These are phyloP conservation scores for Aspergillus felis DNA, from an alignment of 2,329 filamentous ascomycete species.

Conservation along the genomic window DNA sequence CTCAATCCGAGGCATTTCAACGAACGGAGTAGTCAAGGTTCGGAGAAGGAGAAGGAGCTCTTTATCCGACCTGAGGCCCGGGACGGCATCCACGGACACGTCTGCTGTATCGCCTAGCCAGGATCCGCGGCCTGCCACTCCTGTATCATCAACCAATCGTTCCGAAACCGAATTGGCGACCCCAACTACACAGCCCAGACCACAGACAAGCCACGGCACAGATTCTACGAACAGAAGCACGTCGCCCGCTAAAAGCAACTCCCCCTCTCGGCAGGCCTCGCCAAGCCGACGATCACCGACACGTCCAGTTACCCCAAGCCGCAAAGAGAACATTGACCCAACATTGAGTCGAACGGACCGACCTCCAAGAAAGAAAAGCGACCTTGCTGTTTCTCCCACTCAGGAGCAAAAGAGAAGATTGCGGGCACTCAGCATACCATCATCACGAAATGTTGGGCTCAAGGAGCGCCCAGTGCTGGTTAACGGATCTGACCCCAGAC, in stretches of 20 bases:
- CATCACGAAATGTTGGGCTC: slow-evolving; percentile 33
- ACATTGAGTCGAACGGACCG: slow-evolving; percentile 30
- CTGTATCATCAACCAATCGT: slow-evolving; percentile 21
- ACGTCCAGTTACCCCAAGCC: slow-evolving; percentile 31
- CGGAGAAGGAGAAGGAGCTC: slow-evolving; percentile 85
- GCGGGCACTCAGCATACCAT: slow-evolving; percentile 50
- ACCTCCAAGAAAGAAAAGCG: slow-evolving; percentile 28
- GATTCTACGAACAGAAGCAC: slow-evolving; percentile 26
- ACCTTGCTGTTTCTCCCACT: slow-evolving; percentile 31
- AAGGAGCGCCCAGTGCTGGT: slow-evolving; percentile 31
- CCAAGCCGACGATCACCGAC: slow-evolving; percentile 30
- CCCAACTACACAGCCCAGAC: slow-evolving; percentile 26
- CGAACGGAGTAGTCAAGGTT: slow-evolving; percentile 40
- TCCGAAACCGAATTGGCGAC: slow-evolving; percentile 27
- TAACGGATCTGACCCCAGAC: slow-evolving; percentile 30
- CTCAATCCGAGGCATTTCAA: slow-evolving; percentile 51
- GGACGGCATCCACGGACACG: slow-evolving; percentile 60
- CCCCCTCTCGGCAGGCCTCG: slow-evolving; percentile 28
- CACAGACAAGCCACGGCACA: slow-evolving; percentile 27
- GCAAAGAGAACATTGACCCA: slow-evolving; percentile 40
- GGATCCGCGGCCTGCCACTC: slow-evolving; percentile 36
- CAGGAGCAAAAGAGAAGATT: slow-evolving; percentile 42
- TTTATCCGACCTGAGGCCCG: slow-evolving; percentile 73
- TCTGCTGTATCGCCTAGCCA: slow-evolving; percentile 30
- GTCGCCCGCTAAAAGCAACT: slow-evolving; percentile 29